phyloP scores from a whole-genome alignment of 805 yeast species.

The Candida morakotiae region DNA sequence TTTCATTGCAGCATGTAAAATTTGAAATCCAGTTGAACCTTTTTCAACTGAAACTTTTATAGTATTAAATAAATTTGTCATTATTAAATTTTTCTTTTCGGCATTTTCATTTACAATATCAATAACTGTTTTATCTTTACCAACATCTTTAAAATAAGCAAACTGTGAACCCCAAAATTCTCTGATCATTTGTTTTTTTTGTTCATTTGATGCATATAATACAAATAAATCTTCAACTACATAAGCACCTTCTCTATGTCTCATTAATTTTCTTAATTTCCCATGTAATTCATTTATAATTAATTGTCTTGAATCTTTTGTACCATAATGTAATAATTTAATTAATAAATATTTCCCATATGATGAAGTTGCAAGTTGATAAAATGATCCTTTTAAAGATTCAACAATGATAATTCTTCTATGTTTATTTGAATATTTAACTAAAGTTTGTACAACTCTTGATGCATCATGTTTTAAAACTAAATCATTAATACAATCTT shows the following conservation, averaged over 20 bases:
- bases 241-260: slow-evolving; percentile 97
- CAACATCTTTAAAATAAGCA: slow-evolving; percentile 81
- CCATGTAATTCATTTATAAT: slow-evolving; percentile 88
- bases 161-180: slow-evolving; percentile 97
- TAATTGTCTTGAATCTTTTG: slow-evolving; percentile 69
- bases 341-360: slow-evolving; percentile 91
- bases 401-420: slow-evolving; percentile 68
- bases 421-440: slow-evolving; percentile 78
- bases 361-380: slow-evolving; percentile 82
- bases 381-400: slow-evolving; percentile 71
- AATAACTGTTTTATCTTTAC: slow-evolving; percentile 55
- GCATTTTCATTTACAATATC: slow-evolving; percentile 65
- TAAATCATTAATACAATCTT: slow-evolving; percentile 74
- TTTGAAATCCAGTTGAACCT: slow-evolving; percentile 94
- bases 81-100: slow-evolving; percentile 74
- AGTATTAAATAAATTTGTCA: slow-evolving; percentile 74
- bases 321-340: slow-evolving; percentile 88
- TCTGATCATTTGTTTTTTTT: slow-evolving; percentile 84
- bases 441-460: slow-evolving; percentile 89
- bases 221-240: slow-evolving; percentile 92
- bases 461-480: slow-evolving; percentile 96
- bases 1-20: slow-evolving; percentile 92
- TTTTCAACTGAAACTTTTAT: slow-evolving; percentile 89
- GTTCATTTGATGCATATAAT: slow-evolving; percentile 78
- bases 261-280: slow-evolving; percentile 82